Base-by-base conservation (phyloP, 176 grass and related monocot species). In the Calamus simplicifolius region DNA sequence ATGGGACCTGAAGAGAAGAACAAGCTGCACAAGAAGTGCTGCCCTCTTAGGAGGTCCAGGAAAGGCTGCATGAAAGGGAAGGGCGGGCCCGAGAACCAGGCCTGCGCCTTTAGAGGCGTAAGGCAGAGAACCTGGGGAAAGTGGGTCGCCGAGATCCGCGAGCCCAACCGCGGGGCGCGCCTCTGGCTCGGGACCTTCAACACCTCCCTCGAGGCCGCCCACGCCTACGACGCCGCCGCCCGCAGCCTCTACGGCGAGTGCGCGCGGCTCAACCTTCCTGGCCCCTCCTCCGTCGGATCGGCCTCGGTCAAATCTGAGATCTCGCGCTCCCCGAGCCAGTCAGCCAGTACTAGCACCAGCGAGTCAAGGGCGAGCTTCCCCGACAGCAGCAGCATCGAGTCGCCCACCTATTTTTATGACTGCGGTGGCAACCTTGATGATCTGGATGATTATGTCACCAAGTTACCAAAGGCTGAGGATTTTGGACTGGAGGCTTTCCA, bases 61-160 rank as follows among this genome's bases (percentile, higher is more conserved):
- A 89, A 95, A 70, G 90, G 90, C 0, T 95, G 90, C 86, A 95
- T 95, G 86, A 95, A 90, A 80, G 90, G 90, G 0, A 95, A 95
- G 54, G 90, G 90, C 10, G 90, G 90, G 6, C 90, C 86, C 6
- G 80, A 95, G 56, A 95, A 95, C 80, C 90, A 95, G 70, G 76
- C 49, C 5, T 95, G 90, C 68, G 58, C 80, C 1, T 95, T 78
- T 71, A 82, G 90, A n/a, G 89, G 89, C 25, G 89, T 95, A 1
- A 71, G 89, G 0, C 89, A 95, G 75, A 77, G 89, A 16, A 95
- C 85, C 10, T 95, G 81, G 89, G 89, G 85, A 18, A 95, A 95
- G 60, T 88, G 84, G 89, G 89, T 95, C 0, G 89, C 85, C 2
- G 89, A 95, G 84, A 95, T 88, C 64, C 84, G 89, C 56, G 85